Conservation (phyloP, 2,329 filamentous ascomycete genomes). For the Trichophyton verrucosum region DNA sequence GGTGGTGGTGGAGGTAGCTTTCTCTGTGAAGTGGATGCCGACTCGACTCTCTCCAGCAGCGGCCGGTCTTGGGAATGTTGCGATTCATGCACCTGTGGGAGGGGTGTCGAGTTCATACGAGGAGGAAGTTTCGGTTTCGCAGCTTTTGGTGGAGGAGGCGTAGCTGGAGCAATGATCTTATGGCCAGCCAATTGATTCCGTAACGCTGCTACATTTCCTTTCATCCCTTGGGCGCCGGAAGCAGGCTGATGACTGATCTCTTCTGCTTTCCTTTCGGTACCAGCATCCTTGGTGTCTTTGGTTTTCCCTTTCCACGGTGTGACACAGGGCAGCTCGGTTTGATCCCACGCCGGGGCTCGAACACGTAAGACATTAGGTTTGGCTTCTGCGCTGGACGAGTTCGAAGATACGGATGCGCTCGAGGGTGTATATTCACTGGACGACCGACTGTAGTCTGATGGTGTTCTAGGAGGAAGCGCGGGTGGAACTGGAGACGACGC, state of each 20-base stretch:
- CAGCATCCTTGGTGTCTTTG: constrained; percentile 15
- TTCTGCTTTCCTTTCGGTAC: constrained; percentile 13
- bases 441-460: constrained; percentile 26
- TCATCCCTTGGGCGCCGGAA: not conserved
- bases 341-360: constrained; percentile 46
- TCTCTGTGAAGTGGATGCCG: not conserved
- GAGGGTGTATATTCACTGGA: constrained; percentile 39
- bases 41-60: not conserved
- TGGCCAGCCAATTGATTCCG: constrained; percentile 1
- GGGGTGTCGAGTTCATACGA: not conserved
- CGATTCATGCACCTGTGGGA: not conserved
- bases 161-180: constrained; percentile 1
- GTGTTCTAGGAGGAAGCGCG: constrained; percentile 37
- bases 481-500: constrained; percentile 8
- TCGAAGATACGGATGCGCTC: constrained; percentile 34
- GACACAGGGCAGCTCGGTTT: constrained; percentile 42
- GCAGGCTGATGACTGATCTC: not conserved
- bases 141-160: not conserved
- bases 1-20: constrained; percentile 4
- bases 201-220: not conserved
- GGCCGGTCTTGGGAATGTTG: not conserved
- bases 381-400: constrained; percentile 11
- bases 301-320: constrained; percentile 35
- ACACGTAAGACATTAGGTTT: constrained; percentile 25
- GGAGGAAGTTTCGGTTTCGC: constrained; percentile 1